Percentiles rank a stretch among this genome's conserved stretches.
phyloP scores from a whole-genome alignment of 129 eudicot species.

The Flaveria sonorensis region DNA sequence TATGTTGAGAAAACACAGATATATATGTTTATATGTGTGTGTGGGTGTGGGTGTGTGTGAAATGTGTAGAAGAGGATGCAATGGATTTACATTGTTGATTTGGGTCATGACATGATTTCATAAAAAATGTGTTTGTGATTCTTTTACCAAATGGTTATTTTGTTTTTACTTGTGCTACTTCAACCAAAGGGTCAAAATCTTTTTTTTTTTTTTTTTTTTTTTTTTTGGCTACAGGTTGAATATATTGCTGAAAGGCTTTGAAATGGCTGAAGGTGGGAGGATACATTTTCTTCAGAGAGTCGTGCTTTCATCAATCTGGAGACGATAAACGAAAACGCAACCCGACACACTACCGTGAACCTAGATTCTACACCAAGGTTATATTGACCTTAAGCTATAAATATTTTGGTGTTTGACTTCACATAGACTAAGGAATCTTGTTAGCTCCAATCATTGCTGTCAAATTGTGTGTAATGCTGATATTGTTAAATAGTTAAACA shows the following conservation, averaged over 20 bases:
- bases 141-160: neutral
- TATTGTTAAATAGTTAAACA: neutral
- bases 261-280: constrained; percentile 98
- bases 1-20: too few species aligned
- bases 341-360: constrained; percentile 90
- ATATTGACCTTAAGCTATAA: neutral
- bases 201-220: neutral
- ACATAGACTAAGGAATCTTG: neutral
- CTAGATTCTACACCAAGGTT: constrained; percentile 93
- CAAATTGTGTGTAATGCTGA: constrained; percentile 13
- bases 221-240: constrained; percentile 61
- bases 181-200: constrained; percentile 20
- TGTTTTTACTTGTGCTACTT: neutral
- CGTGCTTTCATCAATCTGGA: constrained; percentile 93
- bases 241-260: constrained; percentile 57
- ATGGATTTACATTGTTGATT: neutral
- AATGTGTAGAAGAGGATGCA: neutral
- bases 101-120: neutral
- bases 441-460: neutral
- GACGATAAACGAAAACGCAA: constrained; percentile 74
- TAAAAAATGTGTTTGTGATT: neutral
- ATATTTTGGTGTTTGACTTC: neutral
- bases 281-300: constrained; percentile 79
- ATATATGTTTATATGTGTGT: neutral
- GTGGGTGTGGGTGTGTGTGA: neutral